Evolutionary conservation across 2,329 filamentous ascomycete species (phyloP), one percentile per base, ranked within the genome.

Genomic region (Ilyonectria sp.): DNA sequence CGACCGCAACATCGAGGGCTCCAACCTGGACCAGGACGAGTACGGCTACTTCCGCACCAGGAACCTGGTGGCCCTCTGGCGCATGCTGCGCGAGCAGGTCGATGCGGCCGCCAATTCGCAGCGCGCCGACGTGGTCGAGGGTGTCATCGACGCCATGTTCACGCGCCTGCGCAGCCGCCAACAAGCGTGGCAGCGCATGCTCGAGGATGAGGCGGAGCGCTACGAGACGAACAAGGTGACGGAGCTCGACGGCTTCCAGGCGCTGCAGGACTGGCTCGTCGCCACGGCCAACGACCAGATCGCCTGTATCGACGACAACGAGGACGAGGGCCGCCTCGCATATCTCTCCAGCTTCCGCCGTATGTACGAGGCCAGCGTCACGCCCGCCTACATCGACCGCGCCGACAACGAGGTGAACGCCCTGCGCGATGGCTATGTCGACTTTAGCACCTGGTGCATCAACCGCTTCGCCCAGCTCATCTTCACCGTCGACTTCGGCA

Each of bases 271-370:
- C 83, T 99, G 95, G 94, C 91, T 99, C 63, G 91, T 99, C 60
- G 95, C 96, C 52, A 94, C 97, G 64, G 96, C 97, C 74, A 99
- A 99, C 83, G 96, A 99, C 82, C 96, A 99, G 81, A 98, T 99
- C 79, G 95, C 95, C 63, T 98, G 94, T 81, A 97, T 99, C 76
- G 96, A 98, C 80, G 97, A 98, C 77, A 92, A 92, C 72, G 92
- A 94, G 68, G 92, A 93, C 60, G 90, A 91, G 60, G 90, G 89
- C 67, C 90, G 92, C 35, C 85, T 93, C 29, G 93, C 93, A 33
- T 98, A 98, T 83, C 87, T 98, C 56, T 92, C 93, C 4, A 92
- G 92, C 76, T 98, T 98, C 89, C 91, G 91, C 74, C 90, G 91
- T 74, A 94, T 96, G 76, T 92, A 97, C 77, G 92, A 94, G 78